These are phyloP conservation scores for Hanseniaspora pseudoguilliermondii DNA, from an alignment of 805 yeast genomes.

Conservation along the genomic window DNA sequence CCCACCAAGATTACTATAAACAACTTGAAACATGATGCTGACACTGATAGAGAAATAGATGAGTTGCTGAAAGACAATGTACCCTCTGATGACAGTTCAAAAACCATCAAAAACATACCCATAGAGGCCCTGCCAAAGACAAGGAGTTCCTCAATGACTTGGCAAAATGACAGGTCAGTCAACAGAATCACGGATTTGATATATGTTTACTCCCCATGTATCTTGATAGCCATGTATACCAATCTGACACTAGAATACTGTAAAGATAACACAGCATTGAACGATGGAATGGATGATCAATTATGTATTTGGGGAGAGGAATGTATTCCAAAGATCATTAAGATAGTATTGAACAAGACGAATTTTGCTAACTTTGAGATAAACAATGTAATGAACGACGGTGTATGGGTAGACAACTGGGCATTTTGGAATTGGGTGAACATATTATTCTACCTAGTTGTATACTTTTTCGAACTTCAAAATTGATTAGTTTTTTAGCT, in stretches of 20 bases:
- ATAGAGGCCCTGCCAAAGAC: background rate
- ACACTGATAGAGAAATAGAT: slow-evolving; percentile 11
- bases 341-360: slow-evolving; percentile 26
- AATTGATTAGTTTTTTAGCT: background rate
- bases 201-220: slow-evolving; percentile 85
- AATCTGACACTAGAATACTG: slow-evolving; percentile 84
- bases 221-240: slow-evolving; percentile 88
- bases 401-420: slow-evolving; percentile 49
- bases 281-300: slow-evolving; percentile 5
- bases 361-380: slow-evolving; percentile 5
- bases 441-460: slow-evolving; percentile 62
- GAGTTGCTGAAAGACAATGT: background rate
- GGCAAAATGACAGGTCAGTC: background rate
- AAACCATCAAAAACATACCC: background rate
- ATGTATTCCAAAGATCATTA: slow-evolving; percentile 19
- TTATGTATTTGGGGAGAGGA: slow-evolving; percentile 41
- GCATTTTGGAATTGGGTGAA: slow-evolving; percentile 97
- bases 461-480: slow-evolving; percentile 63
- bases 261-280: slow-evolving; percentile 50
- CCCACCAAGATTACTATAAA: slow-evolving; percentile 24
- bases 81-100: background rate
- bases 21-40: background rate
- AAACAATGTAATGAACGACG: slow-evolving; percentile 20
- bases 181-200: slow-evolving; percentile 38
- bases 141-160: slow-evolving; percentile 1